Conservation (phyloP, 164 flowering plant species). For the Berberis vulgaris region DNA sequence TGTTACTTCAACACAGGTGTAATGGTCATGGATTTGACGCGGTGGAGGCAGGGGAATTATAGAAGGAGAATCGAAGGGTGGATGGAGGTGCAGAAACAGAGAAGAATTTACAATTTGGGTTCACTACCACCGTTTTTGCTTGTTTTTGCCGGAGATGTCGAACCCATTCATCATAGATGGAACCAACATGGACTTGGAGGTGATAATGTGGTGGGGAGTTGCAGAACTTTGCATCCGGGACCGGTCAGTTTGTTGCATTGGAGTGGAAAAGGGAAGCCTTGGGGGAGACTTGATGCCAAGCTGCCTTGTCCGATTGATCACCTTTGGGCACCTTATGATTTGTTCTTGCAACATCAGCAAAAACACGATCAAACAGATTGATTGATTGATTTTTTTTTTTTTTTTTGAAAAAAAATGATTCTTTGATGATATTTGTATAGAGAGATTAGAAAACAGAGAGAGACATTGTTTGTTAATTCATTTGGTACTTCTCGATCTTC, state of each 20-base stretch:
- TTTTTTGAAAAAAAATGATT: not conserved
- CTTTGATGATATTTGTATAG: too few relatives aligned
- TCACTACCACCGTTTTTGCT: constrained; percentile 73
- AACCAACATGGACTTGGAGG: constrained; percentile 91
- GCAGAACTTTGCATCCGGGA: constrained; percentile 69
- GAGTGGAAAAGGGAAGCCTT: constrained; percentile 90
- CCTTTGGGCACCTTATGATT: constrained; percentile 77
- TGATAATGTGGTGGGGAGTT: constrained; percentile 61
- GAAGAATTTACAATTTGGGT: constrained; percentile 70
- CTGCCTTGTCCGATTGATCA: constrained; percentile 56
- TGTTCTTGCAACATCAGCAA: constrained; percentile 23
- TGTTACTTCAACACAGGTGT: constrained; percentile 89
- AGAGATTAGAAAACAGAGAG: too few relatives aligned
- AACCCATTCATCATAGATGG: constrained; percentile 72
- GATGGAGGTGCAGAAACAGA: constrained; percentile 69
- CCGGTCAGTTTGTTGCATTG: constrained; percentile 84
- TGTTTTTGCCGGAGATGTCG: constrained; percentile 63
- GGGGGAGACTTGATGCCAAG: constrained; percentile 57
- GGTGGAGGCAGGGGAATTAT: constrained; percentile 57
- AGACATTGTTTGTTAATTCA: too few relatives aligned
- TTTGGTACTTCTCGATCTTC: too few relatives aligned
- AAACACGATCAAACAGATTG: not conserved
- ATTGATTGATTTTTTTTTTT: constrained; percentile 12
- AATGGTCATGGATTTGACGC: constrained; percentile 73
- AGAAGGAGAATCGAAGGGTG: constrained; percentile 49